These are phyloP conservation scores for Fusarium sp. DNA, from an alignment of 2,329 filamentous ascomycete genomes.

Conservation along the genomic window DNA sequence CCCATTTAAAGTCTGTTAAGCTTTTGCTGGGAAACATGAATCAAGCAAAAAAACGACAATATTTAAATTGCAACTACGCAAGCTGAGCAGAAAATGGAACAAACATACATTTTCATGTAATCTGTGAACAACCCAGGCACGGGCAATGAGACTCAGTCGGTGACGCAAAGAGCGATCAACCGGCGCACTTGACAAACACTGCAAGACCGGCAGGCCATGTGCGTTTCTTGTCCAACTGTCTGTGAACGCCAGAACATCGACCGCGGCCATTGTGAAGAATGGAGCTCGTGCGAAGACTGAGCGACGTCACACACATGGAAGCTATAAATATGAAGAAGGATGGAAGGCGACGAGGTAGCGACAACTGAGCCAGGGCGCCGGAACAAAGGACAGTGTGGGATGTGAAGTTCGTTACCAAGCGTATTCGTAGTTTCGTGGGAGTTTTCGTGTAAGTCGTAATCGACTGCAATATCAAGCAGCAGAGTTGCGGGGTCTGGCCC, in stretches of 20 bases:
- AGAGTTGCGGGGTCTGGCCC: constrained; percentile 9
- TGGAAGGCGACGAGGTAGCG: constrained; percentile 20
- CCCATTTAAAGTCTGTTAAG: constrained; percentile 32
- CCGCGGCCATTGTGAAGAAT: constrained; percentile 66
- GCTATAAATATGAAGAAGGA: constrained; percentile 47
- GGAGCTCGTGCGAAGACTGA: constrained; percentile 57
- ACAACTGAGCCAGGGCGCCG: constrained; percentile 23
- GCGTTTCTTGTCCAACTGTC: constrained; percentile 57
- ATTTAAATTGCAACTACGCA: constrained; percentile 3
- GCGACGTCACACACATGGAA: constrained; percentile 65
- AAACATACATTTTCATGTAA: constrained; percentile 39
- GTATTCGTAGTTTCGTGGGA: background rate
- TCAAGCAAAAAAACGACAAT: constrained; percentile 4
- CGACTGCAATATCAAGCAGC: constrained; percentile 20
- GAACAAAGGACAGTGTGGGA: constrained; percentile 14
- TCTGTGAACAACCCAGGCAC: constrained; percentile 48
- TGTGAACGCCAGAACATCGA: constrained; percentile 59
- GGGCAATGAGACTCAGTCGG: constrained; percentile 50
- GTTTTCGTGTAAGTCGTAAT: constrained; percentile 35
- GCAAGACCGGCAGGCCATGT: constrained; percentile 53
- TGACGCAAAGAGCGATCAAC: constrained; percentile 44
- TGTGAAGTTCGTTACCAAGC: constrained; percentile 15
- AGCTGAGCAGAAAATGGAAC: constrained; percentile 15
- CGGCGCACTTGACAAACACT: constrained; percentile 46
- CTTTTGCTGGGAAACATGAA: constrained; percentile 21